These are phyloP conservation scores for Saturnispora sanitii DNA, from an alignment of 805 yeast species.

Conservation along the genomic window DNA sequence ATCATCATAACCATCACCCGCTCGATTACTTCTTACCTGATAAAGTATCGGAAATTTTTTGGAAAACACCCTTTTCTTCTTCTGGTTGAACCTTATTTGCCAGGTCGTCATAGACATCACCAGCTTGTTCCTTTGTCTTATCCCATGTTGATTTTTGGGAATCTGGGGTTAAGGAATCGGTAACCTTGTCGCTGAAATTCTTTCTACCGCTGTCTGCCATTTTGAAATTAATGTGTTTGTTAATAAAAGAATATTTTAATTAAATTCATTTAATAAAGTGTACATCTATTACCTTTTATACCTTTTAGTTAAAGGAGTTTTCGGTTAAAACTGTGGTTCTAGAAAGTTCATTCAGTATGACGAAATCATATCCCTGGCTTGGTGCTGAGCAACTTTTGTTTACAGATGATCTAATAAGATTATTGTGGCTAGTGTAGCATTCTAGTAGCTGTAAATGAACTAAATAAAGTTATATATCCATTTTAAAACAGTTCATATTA, in stretches of 20 bases:
- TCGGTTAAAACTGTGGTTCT: not conserved
- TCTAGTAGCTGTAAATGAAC: no score
- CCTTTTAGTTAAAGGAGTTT: not conserved
- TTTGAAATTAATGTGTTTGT: not conserved
- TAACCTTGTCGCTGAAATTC: constrained; percentile 54
- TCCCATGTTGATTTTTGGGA: constrained; percentile 53
- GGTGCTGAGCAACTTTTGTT: not conserved
- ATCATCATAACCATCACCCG: not conserved
- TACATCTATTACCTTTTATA: constrained; percentile 1
- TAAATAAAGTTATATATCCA: no score
- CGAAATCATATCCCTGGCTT: constrained; percentile 2
- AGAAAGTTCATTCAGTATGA: not conserved
- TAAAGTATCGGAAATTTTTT: constrained; percentile 55
- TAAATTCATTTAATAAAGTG: not conserved
- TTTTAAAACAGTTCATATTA: no score
- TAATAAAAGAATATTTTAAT: not conserved
- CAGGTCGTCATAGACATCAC: constrained; percentile 56
- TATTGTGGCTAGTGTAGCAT: no score
- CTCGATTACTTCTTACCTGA: constrained; percentile 38
- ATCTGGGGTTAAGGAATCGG: constrained; percentile 64
- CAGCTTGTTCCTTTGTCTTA: constrained; percentile 60
- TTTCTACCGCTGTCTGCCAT: constrained; percentile 55
- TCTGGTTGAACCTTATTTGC: constrained; percentile 56
- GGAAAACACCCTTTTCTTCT: constrained; percentile 56
- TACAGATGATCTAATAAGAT: no score